phyloP scores from a whole-genome alignment of 495 filamentous ascomycete genomes.

The Cairneyella variabilis region DNA sequence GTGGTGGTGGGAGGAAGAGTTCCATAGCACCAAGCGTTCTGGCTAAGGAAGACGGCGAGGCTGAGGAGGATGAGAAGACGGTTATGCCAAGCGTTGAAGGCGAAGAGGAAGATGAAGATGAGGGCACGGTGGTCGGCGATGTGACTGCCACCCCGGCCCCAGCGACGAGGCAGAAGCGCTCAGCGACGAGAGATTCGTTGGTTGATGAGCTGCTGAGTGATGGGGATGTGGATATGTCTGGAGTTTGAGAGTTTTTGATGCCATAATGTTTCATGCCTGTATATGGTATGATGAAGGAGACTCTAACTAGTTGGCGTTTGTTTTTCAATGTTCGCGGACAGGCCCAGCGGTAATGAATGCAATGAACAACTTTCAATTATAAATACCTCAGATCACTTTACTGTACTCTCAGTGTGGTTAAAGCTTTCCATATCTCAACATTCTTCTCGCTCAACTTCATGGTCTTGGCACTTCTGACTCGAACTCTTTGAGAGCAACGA shows the following conservation, averaged over 20 bases:
- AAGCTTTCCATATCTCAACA: no score
- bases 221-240: constrained; percentile 32
- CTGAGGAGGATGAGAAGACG: constrained; percentile 8
- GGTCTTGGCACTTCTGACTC: no score
- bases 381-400: no score
- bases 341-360: constrained; percentile 4
- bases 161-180: constrained; percentile 20
- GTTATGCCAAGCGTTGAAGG: constrained; percentile 30
- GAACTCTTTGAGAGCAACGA: no score
- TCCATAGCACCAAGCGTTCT: constrained; percentile 8
- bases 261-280: not conserved
- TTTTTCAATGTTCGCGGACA: not conserved
- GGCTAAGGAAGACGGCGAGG: not conserved
- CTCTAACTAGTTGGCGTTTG: not conserved
- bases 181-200: constrained; percentile 20
- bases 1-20: constrained; percentile 1
- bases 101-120: constrained; percentile 33
- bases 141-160: no score
- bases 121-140: constrained; percentile 3
- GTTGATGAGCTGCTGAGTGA: constrained; percentile 45
- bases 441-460: no score
- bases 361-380: not conserved
- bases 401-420: no score
- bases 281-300: not conserved
- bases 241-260: not conserved